phyloP scores from a whole-genome alignment of 2,329 filamentous ascomycete genomes.

The Scedosporium apiospermum region DNA sequence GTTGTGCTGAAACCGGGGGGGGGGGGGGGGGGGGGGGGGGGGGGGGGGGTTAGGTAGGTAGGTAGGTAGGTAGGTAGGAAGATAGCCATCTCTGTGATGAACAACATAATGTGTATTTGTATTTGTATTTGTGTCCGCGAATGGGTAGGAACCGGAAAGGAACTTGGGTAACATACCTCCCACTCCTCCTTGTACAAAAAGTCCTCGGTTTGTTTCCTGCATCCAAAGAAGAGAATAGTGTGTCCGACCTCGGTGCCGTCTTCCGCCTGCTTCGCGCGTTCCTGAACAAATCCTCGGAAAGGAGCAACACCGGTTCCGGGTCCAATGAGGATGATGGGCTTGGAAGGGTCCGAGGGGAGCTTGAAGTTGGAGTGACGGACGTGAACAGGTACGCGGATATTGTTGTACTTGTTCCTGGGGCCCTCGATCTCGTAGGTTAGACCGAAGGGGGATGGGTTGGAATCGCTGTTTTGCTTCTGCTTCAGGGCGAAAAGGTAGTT shows the following conservation, averaged over 20 bases:
- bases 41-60: no score
- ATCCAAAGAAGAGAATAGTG: constrained; percentile 91
- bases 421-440: constrained; percentile 79
- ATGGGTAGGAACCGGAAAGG: not conserved
- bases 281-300: constrained; percentile 91
- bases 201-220: constrained; percentile 78
- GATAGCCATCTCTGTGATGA: no score
- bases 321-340: constrained; percentile 92
- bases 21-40: no score
- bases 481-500: constrained; percentile 94
- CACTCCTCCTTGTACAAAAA: constrained; percentile 89
- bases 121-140: not conserved
- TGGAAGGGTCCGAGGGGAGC: constrained; percentile 86
- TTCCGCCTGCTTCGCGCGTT: constrained; percentile 74
- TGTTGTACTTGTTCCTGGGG: constrained; percentile 94
- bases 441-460: constrained; percentile 71
- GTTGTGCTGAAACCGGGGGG: not conserved
- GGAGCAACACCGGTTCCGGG: constrained; percentile 95
- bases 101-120: not conserved
- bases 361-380: constrained; percentile 99
- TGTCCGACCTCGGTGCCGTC: constrained; percentile 75
- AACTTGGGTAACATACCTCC: constrained; percentile 54
- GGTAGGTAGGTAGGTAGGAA: no score
- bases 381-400: constrained; percentile 89
- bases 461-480: constrained; percentile 89